Base-by-base conservation (phyloP, 306 rosid genomes). In the Acacia melanoxylon region DNA sequence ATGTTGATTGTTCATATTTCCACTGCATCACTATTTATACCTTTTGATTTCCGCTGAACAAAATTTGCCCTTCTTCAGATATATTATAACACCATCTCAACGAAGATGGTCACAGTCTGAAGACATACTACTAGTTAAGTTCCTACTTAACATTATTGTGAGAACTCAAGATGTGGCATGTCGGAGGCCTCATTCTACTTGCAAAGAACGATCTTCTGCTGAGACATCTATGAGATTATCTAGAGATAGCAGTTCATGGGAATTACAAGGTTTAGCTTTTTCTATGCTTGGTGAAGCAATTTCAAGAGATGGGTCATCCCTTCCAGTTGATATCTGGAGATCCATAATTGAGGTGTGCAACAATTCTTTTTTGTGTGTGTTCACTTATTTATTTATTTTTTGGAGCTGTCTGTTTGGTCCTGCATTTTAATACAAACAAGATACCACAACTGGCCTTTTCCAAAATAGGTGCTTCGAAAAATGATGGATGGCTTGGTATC, bases 401-500 rank as follows among this genome's bases (percentile, higher is more conserved):
- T 80, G 69, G 42, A 66, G 24, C 51, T 74, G 67, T 73, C 24
- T 61, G 17, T 74, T 61, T 25, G 67, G 67, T 61, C 33, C 70
- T 76, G 41, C 75, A 37, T 20, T 4, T 48, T 65, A 10, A 52
- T 78, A 71, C 70, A 69, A 69, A 78, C 65, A 58, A 75, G 79
- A 61, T 84, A 22, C 80, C 80, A 37, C 76, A 67, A 77, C 41
- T 68, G 61, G 22, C 81, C 71, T 67, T 10, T 83, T 86, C 25
- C 75, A 72, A 75, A 82, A 63, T 82, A 93, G 98, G 92, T 90
- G 71, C 76, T 89, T 76, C 88, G 98, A 84, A 95, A 93, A 90
- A 85, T 89, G 83, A 88, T 92, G 97, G 99, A 95, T 86, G 82
- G 81, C 76, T 79, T 92, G 91, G 87, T 91, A 54, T 88, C 92